These are phyloP conservation scores for Aspergillus uvarum DNA, from an alignment of 2,329 filamentous ascomycete genomes.

Conservation along the genomic window DNA sequence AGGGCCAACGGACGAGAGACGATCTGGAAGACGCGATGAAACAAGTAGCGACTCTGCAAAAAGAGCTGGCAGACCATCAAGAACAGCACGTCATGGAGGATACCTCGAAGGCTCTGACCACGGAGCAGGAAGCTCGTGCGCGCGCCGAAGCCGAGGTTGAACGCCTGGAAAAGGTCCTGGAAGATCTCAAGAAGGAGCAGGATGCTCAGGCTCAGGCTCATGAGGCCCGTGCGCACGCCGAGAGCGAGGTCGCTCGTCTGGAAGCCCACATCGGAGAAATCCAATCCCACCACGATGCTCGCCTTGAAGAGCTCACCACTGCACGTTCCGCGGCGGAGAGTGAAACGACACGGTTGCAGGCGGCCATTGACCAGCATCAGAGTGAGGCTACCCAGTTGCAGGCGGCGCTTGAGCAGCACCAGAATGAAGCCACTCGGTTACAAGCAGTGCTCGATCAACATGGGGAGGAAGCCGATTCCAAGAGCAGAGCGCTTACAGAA, in stretches of 20 bases:
- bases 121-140: constrained; percentile 30
- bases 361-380: constrained; percentile 50
- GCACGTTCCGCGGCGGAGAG: constrained; percentile 13
- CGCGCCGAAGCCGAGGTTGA: constrained; percentile 34
- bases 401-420: constrained; percentile 5
- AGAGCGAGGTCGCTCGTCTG: constrained; percentile 17
- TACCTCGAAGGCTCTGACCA: constrained; percentile 29
- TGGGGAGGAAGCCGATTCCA: constrained; percentile 28
- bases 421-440: constrained; percentile 25
- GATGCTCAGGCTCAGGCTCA: constrained; percentile 25
- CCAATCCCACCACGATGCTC: constrained; percentile 8
- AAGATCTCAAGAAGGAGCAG: constrained; percentile 40
- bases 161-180: constrained; percentile 53
- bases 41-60: constrained; percentile 44
- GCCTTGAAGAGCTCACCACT: constrained; percentile 5
- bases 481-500: constrained; percentile 15
- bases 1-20: constrained; percentile 40
- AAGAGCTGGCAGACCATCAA: constrained; percentile 36
- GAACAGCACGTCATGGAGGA: constrained; percentile 32
- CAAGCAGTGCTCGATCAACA: constrained; percentile 54
- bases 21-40: constrained; percentile 44
- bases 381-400: constrained; percentile 21
- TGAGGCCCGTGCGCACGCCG: constrained; percentile 24
- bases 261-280: constrained; percentile 12
- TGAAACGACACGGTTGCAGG: constrained; percentile 21